Conservation (phyloP, 176 grass and related monocot genomes). For the Bothriochloa decipiens region DNA sequence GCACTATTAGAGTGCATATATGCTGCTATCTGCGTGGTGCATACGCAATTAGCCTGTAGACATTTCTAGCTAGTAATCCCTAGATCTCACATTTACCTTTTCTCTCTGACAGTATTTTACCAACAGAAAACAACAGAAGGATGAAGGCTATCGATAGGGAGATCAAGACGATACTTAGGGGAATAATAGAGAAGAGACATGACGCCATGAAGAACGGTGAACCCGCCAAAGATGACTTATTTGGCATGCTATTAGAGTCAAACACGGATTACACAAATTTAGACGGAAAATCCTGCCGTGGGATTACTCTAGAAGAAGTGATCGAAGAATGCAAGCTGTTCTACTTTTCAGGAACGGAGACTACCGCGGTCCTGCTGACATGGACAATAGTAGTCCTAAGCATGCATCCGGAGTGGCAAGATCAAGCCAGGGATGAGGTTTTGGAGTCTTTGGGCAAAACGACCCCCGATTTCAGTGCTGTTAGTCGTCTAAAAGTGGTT, state of each 20-base stretch:
- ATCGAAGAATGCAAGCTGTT: constrained; percentile 88
- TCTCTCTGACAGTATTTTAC: neutral
- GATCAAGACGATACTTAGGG: constrained; percentile 38
- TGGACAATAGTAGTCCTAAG: constrained; percentile 72
- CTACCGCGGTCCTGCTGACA: constrained; percentile 73
- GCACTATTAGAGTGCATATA: too few relatives aligned
- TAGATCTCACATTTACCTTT: neutral
- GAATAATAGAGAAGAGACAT: constrained; percentile 65
- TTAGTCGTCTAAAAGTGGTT: constrained; percentile 24
- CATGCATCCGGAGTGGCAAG: constrained; percentile 85
- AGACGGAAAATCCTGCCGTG: constrained; percentile 5
- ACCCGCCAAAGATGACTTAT: constrained; percentile 30
- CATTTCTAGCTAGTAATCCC: neutral
- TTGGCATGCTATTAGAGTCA: constrained; percentile 67
- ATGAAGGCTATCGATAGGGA: constrained; percentile 54
- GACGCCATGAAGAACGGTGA: constrained; percentile 37
- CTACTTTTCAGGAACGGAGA: constrained; percentile 88
- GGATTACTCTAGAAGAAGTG: constrained; percentile 66
- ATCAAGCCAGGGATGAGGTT: constrained; percentile 71
- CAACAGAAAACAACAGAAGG: constrained; percentile 56
- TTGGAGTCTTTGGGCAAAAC: constrained; percentile 42
- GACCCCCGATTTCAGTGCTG: constrained; percentile 58
- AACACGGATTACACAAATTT: constrained; percentile 50
- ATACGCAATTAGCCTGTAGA: neutral
- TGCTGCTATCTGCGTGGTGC: neutral